These are phyloP conservation scores for Paraglomus brasilianum DNA, from an alignment of 192 early-diverging fungal genomes.

Conservation along the genomic window DNA sequence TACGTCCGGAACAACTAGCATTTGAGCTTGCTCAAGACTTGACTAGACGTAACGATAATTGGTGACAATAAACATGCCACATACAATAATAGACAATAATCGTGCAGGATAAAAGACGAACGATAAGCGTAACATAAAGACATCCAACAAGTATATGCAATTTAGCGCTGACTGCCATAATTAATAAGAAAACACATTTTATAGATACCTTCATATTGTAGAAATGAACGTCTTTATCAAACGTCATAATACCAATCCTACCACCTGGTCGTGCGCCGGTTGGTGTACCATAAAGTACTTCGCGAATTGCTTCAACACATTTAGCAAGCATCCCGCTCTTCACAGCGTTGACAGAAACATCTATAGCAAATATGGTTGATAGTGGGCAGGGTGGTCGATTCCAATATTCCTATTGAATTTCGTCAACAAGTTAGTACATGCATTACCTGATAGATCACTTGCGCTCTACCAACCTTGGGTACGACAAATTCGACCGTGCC, in stretches of 20 bases:
- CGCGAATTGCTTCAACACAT: conserved; percentile 64
- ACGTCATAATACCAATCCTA: conserved; percentile 87
- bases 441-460: background rate
- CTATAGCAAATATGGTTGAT: conserved; percentile 89
- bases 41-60: conserved; percentile 43
- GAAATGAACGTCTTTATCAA: conserved; percentile 88
- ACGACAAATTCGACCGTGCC: conserved; percentile 93
- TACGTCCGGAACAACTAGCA: conserved; percentile 94
- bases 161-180: background rate
- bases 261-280: conserved; percentile 40
- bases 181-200: conserved; percentile 7
- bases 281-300: conserved; percentile 60
- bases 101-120: background rate
- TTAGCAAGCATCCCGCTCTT: conserved; percentile 79
- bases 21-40: conserved; percentile 81
- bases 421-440: background rate
- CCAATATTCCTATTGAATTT: conserved; percentile 60
- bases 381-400: conserved; percentile 64
- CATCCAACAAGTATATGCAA: background rate
- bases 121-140: background rate
- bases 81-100: background rate
- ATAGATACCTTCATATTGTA: conserved; percentile 81
- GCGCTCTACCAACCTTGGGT: conserved; percentile 48
- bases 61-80: background rate
- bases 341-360: conserved; percentile 87